Conservation (phyloP, 2,329 filamentous ascomycete genomes). For the Xylariaceae sp. region DNA sequence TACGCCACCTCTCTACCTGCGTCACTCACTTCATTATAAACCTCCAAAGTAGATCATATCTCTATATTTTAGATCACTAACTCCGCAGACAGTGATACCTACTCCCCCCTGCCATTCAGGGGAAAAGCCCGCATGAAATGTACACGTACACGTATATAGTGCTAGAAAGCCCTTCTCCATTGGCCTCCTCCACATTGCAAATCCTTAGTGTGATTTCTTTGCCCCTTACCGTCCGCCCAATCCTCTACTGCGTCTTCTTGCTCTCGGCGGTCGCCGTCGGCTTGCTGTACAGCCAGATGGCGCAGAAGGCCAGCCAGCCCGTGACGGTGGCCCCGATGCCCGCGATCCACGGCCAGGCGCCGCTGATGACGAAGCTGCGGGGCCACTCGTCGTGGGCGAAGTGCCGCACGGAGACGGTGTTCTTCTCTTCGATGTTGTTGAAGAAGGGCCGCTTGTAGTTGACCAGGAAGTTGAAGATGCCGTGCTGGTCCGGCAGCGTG, state of each 20-base stretch:
- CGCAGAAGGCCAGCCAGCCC: conserved; percentile 84
- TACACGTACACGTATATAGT: too few species aligned
- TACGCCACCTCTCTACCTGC: too few species aligned
- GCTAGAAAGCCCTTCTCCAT: too few species aligned
- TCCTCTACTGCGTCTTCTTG: conserved; percentile 36
- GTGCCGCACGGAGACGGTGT: conserved; percentile 90
- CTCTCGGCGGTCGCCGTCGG: conserved; percentile 39
- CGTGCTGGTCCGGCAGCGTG: conserved; percentile 91
- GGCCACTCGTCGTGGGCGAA: conserved; percentile 98
- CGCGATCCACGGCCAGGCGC: conserved; percentile 91
- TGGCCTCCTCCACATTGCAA: neutral
- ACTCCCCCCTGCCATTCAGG: too few species aligned
- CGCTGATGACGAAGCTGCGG: conserved; percentile 84
- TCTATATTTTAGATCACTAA: too few species aligned
- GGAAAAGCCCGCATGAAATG: too few species aligned
- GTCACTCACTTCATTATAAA: too few species aligned
- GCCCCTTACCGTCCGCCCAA: conserved; percentile 1
- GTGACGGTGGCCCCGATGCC: conserved; percentile 82
- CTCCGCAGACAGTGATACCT: too few species aligned
- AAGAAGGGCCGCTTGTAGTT: conserved; percentile 97
- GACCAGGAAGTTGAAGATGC: conserved; percentile 97
- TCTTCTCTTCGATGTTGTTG: conserved; percentile 88
- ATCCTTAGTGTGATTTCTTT: neutral
- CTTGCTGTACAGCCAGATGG: conserved; percentile 79
- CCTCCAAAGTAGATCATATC: too few species aligned